A percentile compares a stretch with the other conserved stretches of the same genome.
Evolutionary conservation across 2,329 filamentous ascomycete species (phyloP).

Genomic region (Metarhizium rileyi): DNA sequence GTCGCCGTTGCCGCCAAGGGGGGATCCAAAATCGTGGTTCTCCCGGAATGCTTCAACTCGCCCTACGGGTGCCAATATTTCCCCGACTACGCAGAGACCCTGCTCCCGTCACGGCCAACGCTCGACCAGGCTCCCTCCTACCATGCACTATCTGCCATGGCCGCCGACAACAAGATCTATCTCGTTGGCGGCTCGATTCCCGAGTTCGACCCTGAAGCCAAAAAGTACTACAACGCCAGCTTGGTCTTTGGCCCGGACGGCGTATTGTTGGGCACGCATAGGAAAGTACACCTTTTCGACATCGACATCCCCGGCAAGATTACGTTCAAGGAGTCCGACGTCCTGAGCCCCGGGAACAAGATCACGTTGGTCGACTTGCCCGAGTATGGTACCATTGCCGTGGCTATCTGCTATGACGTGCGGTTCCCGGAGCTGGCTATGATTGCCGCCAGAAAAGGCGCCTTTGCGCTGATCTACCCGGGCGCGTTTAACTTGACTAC

Average conservation of each 20-base stretch:
- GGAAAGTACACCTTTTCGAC: slow-evolving; percentile 95
- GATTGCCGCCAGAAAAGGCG: slow-evolving; percentile 76
- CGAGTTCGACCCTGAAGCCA: slow-evolving; percentile 51
- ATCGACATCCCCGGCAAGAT: slow-evolving; percentile 97
- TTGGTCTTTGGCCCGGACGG: slow-evolving; percentile 74
- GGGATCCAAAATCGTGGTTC: slow-evolving; percentile 78
- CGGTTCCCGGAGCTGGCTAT: slow-evolving; percentile 91
- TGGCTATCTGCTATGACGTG: slow-evolving; percentile 97
- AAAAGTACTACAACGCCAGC: slow-evolving; percentile 82
- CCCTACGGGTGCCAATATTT: slow-evolving; percentile 91
- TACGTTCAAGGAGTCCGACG: slow-evolving; percentile 80
- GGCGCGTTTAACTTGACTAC: slow-evolving; percentile 97
- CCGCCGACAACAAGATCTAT: slow-evolving; percentile 68
- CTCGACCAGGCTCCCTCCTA: slow-evolving; percentile 67
- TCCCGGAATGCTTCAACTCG: slow-evolving; percentile 98
- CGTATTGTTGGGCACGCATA: slow-evolving; percentile 72
- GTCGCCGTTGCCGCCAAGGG: slow-evolving; percentile 68
- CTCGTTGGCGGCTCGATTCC: slow-evolving; percentile 90
- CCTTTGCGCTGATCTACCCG: slow-evolving; percentile 82
- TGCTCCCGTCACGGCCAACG: slow-evolving; percentile 66
- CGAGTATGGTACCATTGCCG: slow-evolving; percentile 75
- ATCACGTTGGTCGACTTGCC: slow-evolving; percentile 79
- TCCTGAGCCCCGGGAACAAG: slow-evolving; percentile 75
- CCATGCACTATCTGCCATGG: slow-evolving; percentile 73
- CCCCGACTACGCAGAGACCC: slow-evolving; percentile 79